Conservation (phyloP, 768 basidiomycete species). For the Tylopilus intermedius region DNA sequence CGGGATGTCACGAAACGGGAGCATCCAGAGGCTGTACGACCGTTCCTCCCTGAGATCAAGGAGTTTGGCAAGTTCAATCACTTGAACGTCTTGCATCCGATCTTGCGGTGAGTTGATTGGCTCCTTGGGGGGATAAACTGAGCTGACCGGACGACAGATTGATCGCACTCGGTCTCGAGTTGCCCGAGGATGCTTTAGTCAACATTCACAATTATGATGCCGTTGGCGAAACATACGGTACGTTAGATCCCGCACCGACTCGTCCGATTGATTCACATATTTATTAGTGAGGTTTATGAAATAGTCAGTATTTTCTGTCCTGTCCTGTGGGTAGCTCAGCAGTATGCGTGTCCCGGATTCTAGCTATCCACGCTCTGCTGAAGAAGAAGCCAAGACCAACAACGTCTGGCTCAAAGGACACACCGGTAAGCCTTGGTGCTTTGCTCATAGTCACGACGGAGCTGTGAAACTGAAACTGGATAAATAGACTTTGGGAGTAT, state of each 20-base stretch:
- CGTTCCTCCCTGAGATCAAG: conserved; percentile 49
- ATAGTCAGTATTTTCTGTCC: conserved; percentile 39
- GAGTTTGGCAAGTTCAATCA: conserved; percentile 50
- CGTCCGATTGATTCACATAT: not conserved
- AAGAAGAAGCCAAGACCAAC: conserved; percentile 47
- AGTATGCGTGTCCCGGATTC: not conserved
- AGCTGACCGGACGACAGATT: conserved; percentile 29
- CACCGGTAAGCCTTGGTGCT: conserved; percentile 34
- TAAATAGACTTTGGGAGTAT: conserved; percentile 49
- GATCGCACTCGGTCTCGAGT: conserved; percentile 47
- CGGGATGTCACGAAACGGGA: conserved; percentile 40
- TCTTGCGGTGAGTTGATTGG: conserved; percentile 34
- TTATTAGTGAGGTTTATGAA: conserved; percentile 58
- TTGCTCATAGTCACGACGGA: too few species aligned
- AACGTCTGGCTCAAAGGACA: conserved; percentile 61
- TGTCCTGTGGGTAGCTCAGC: too few species aligned
- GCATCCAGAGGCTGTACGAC: conserved; percentile 48
- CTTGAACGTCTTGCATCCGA: conserved; percentile 44
- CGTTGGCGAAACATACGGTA: conserved; percentile 41
- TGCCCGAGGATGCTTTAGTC: conserved; percentile 49
- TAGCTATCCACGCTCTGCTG: conserved; percentile 47
- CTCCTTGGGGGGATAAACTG: not conserved
- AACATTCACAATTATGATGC: conserved; percentile 43
- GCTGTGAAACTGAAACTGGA: not conserved
- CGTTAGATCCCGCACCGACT: not conserved